phyloP scores from a whole-genome alignment of 2,329 filamentous ascomycete genomes.

The Curvularia eragrostidis region DNA sequence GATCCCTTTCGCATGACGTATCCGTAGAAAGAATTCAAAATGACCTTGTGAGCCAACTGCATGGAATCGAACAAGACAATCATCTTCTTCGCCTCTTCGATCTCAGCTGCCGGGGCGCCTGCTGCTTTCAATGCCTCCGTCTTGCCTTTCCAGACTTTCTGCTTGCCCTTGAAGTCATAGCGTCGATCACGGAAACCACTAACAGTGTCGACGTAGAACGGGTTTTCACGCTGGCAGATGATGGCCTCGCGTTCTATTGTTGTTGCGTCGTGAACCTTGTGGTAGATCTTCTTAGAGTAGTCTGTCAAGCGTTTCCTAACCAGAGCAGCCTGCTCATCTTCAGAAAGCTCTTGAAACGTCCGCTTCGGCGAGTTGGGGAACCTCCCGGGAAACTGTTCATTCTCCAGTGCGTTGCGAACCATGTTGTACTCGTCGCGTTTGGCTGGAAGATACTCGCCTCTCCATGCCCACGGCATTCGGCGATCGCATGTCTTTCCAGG shows the following conservation, averaged over 20 bases:
- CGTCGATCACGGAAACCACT: slow-evolving; percentile 94
- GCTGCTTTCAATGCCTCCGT: slow-evolving; percentile 83
- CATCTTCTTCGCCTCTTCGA: slow-evolving; percentile 99
- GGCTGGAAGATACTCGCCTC: slow-evolving; percentile 94
- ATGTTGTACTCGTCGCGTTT: slow-evolving; percentile 99
- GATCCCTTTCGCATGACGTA: slow-evolving; percentile 99
- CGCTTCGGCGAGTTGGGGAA: slow-evolving; percentile 72
- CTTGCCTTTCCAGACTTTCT: slow-evolving; percentile 98
- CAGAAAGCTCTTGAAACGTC: slow-evolving; percentile 79
- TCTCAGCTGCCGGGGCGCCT: slow-evolving; percentile 75
- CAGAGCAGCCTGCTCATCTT: slow-evolving; percentile 81
- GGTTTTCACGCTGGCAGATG: slow-evolving; percentile 97
- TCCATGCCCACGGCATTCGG: slow-evolving; percentile 94
- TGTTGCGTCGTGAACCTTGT: slow-evolving; percentile 96
- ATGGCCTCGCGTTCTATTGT: slow-evolving; percentile 95
- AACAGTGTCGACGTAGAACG: slow-evolving; percentile 97
- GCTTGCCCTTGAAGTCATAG: slow-evolving; percentile 98
- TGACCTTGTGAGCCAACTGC: slow-evolving; percentile 97
- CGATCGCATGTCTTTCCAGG: slow-evolving; percentile 97
- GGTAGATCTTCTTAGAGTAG: slow-evolving; percentile 98
- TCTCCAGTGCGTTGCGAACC: slow-evolving; percentile 90
- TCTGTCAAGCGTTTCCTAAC: slow-evolving; percentile 87
- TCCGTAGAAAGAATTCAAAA: slow-evolving; percentile 98
- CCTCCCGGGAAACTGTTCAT: slow-evolving; percentile 88
- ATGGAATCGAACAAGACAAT: slow-evolving; percentile 94